Percentiles rank a stretch among this genome's conserved stretches.
phyloP scores from a whole-genome alignment of 169 alveolate species.

The Plasmodium ovale region DNA sequence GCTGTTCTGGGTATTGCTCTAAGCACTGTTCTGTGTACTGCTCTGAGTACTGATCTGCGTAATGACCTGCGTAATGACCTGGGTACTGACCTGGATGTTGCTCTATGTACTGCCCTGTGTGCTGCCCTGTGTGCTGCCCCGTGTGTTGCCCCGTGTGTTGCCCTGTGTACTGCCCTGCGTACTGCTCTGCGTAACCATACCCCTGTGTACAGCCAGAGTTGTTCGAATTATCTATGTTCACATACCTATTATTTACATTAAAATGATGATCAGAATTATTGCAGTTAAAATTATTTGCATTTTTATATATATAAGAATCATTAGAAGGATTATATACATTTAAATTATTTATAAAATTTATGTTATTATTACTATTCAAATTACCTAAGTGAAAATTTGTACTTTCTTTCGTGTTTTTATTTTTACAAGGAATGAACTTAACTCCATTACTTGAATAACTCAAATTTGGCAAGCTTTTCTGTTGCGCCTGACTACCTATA shows the following conservation, averaged over 20 bases:
- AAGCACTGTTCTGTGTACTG: too few relatives aligned
- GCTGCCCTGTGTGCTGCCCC: background rate
- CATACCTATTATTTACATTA: slow-evolving; percentile 74
- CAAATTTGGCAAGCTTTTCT: slow-evolving; percentile 19
- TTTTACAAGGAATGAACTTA: slow-evolving; percentile 32
- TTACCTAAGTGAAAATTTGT: slow-evolving; percentile 69
- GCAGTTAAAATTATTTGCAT: slow-evolving; percentile 6
- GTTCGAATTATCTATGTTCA: slow-evolving; percentile 45
- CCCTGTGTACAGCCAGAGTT: slow-evolving; percentile 13
- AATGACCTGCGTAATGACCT: too few relatives aligned
- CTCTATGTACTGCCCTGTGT: too few relatives aligned
- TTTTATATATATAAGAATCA: background rate
- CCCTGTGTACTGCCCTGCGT: background rate
- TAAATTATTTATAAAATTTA: background rate
- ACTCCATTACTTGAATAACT: slow-evolving; percentile 9
- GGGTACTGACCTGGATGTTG: too few relatives aligned
- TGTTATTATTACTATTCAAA: slow-evolving; percentile 26
- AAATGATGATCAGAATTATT: slow-evolving; percentile 60
- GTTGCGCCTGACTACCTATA: background rate
- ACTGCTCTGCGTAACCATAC: slow-evolving; percentile 20
- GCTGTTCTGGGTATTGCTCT: too few relatives aligned
- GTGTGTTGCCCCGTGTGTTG: background rate
- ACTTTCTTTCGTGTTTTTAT: slow-evolving; percentile 50
- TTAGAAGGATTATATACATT: background rate
- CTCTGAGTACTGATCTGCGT: too few relatives aligned